Percentiles rank a stretch among this genome's conserved stretches.
Evolutionary conservation across 768 basidiomycete genomes (phyloP).

Genomic region (Amanita polypyramis): DNA sequence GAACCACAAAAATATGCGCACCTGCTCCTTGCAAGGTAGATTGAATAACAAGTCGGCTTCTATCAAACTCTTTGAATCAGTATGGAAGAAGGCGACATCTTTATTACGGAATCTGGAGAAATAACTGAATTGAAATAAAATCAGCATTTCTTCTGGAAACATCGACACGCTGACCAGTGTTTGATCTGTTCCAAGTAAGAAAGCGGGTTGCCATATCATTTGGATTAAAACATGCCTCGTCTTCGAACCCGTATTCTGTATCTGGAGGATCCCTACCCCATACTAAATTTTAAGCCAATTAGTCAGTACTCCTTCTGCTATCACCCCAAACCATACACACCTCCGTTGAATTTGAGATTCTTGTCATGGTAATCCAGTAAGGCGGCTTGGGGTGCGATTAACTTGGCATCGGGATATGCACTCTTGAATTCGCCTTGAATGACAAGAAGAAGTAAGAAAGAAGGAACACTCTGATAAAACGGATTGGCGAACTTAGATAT

Average conservation of each 20-base stretch:
- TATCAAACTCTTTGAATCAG: conserved; percentile 58
- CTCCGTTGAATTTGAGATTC: conserved; percentile 50
- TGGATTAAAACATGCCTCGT: conserved; percentile 30
- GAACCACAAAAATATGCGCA: conserved; percentile 13
- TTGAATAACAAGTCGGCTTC: conserved; percentile 82
- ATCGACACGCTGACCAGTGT: conserved; percentile 26
- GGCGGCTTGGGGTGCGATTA: conserved; percentile 56
- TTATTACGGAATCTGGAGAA: conserved; percentile 66
- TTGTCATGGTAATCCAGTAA: conserved; percentile 38
- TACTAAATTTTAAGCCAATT: conserved; percentile 18
- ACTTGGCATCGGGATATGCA: conserved; percentile 59
- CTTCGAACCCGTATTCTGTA: conserved; percentile 71
- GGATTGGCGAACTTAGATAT: conserved; percentile 35
- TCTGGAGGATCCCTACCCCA: conserved; percentile 55
- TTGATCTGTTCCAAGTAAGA: conserved; percentile 26
- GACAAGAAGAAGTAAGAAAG: conserved; percentile 4
- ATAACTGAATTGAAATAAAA: conserved; percentile 31
- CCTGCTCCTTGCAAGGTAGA: conserved; percentile 71
- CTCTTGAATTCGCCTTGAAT: conserved; percentile 48
- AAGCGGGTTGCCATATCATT: not conserved
- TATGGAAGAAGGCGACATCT: conserved; percentile 78
- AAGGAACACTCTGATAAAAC: not conserved
- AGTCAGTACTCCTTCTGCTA: not conserved
- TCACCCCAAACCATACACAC: conserved; percentile 24
- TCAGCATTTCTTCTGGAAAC: not conserved